Percentiles rank a stretch among this genome's conserved stretches.
These are phyloP conservation scores for Fusarium gaditjirri DNA, from an alignment of 2,329 filamentous ascomycete species.

Conservation along the genomic window DNA sequence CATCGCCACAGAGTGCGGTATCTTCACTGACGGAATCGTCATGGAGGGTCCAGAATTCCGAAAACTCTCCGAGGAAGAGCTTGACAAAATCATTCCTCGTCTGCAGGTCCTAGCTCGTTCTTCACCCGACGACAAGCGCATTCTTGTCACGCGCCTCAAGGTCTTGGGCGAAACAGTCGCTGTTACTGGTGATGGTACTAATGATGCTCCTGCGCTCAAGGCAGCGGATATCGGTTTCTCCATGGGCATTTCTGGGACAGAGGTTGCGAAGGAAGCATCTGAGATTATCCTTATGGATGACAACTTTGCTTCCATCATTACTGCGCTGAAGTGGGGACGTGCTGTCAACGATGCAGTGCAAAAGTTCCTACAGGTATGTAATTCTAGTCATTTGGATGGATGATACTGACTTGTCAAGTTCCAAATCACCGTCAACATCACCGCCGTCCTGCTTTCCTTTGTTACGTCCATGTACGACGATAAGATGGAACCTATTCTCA, in stretches of 20 bases:
- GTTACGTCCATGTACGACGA: slow-evolving; percentile 81
- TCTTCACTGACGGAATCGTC: slow-evolving; percentile 74
- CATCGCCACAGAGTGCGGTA: slow-evolving; percentile 82
- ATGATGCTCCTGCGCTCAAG: slow-evolving; percentile 83
- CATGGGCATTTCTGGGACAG: slow-evolving; percentile 85
- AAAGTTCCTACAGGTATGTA: slow-evolving; percentile 69
- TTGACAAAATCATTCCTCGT: slow-evolving; percentile 73
- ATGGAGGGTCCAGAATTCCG: slow-evolving; percentile 85
- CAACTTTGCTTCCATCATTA: slow-evolving; percentile 86
- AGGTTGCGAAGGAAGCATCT: slow-evolving; percentile 86
- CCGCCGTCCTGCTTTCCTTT: slow-evolving; percentile 87
- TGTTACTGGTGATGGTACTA: slow-evolving; percentile 85
- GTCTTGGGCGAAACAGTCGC: slow-evolving; percentile 80
- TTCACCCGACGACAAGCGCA: slow-evolving; percentile 80
- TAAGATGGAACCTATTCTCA: slow-evolving; percentile 79
- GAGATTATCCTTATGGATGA: slow-evolving; percentile 90
- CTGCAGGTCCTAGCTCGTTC: slow-evolving; percentile 79
- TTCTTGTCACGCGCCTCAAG: slow-evolving; percentile 76
- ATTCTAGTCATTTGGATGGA: too few species aligned
- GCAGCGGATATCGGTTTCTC: slow-evolving; percentile 86
- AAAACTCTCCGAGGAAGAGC: slow-evolving; percentile 72
- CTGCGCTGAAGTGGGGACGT: slow-evolving; percentile 82
- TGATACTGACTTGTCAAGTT: slow-evolving; percentile 52
- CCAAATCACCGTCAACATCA: slow-evolving; percentile 90
- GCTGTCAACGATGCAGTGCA: slow-evolving; percentile 82